Conservation (phyloP, 2,329 filamentous ascomycete species). For the Trichoderma polysporum region DNA sequence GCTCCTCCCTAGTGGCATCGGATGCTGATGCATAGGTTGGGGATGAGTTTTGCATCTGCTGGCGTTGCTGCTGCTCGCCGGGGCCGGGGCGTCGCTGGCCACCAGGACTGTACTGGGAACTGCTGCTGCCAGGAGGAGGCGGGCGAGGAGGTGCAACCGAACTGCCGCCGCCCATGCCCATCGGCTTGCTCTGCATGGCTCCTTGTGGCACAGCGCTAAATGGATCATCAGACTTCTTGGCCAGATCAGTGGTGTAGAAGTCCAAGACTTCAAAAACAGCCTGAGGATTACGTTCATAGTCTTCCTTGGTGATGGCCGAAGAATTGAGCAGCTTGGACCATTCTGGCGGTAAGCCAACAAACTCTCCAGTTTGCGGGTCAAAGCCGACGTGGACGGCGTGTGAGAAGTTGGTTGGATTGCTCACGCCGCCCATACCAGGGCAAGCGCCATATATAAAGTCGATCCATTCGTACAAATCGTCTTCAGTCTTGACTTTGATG, state of each 20-base stretch:
- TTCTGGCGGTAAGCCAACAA: slow-evolving; percentile 89
- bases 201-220: slow-evolving; percentile 62
- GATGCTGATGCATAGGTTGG: slow-evolving; percentile 51
- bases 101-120: slow-evolving; percentile 42
- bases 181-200: slow-evolving; percentile 60
- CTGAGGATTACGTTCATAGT: slow-evolving; percentile 95
- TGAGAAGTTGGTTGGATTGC: slow-evolving; percentile 97
- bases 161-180: slow-evolving; percentile 55
- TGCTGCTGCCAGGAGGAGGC: slow-evolving; percentile 43
- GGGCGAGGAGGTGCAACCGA: slow-evolving; percentile 69
- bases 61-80: slow-evolving; percentile 54
- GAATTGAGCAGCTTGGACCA: slow-evolving; percentile 97
- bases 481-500: slow-evolving; percentile 91
- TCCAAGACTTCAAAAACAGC: slow-evolving; percentile 78
- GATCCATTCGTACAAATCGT: slow-evolving; percentile 98
- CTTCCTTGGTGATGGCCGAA: slow-evolving; percentile 96
- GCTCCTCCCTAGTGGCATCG: slow-evolving; percentile 53
- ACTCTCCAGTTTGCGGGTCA: slow-evolving; percentile 90
- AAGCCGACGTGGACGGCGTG: slow-evolving; percentile 98
- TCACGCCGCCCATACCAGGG: slow-evolving; percentile 96
- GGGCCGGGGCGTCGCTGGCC: slow-evolving; percentile 45
- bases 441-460: slow-evolving; percentile 96
- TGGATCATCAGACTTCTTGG: slow-evolving; percentile 70
- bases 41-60: slow-evolving; percentile 58
- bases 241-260: slow-evolving; percentile 82